These are phyloP conservation scores for Leishmania lainsoni DNA, from an alignment of 208 protist genomes.

Conservation along the genomic window DNA sequence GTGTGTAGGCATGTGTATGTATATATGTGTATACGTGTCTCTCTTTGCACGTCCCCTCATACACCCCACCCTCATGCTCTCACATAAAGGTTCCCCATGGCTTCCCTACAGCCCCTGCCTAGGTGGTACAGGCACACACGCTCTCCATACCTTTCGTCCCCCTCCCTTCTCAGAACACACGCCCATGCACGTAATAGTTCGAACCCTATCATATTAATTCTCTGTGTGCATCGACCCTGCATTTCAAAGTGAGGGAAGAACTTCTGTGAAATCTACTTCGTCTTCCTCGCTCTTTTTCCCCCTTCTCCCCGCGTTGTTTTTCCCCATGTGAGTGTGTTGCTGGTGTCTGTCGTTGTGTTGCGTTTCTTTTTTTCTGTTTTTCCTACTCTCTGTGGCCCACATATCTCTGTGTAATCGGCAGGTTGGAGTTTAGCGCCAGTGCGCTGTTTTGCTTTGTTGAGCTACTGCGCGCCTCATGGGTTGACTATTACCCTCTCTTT, in stretches of 20 bases:
- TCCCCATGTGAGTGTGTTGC: background rate
- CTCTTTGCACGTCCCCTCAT: no score
- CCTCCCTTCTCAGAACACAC: background rate
- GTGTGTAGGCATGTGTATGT: background rate
- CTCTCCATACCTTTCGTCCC: no score
- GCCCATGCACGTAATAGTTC: background rate
- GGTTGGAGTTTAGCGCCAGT: background rate
- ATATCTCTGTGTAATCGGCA: background rate
- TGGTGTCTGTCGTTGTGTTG: background rate
- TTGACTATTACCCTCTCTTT: background rate
- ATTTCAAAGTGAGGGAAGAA: background rate
- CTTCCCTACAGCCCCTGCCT: background rate
- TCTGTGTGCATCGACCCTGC: background rate
- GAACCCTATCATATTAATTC: background rate
- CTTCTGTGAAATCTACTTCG: background rate
- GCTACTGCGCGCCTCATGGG: background rate
- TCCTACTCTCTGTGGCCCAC: background rate
- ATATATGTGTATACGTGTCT: background rate
- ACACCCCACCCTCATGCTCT: background rate
- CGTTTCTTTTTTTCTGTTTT: background rate
- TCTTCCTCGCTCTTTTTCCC: background rate
- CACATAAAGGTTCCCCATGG: background rate
- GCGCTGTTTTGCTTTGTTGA: background rate
- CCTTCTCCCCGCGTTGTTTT: background rate
- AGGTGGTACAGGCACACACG: no score